Percentiles rank a stretch among this genome's conserved stretches.
Evolutionary conservation across 208 protist genomes (phyloP).

Genomic region (Crithidia brevicula): DNA sequence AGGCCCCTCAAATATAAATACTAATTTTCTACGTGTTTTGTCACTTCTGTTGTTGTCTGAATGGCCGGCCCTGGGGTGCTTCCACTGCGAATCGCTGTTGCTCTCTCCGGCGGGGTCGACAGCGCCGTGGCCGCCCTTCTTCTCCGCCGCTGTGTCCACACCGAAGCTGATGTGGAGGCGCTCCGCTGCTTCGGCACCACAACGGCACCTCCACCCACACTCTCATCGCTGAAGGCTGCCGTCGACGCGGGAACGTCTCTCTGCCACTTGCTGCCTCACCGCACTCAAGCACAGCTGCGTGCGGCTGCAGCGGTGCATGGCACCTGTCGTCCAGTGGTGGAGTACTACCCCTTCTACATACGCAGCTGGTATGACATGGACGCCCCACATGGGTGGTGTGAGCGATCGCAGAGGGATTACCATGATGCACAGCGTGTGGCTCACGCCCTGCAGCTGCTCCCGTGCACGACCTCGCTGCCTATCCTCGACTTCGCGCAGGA

Average conservation of each 20-base stretch:
- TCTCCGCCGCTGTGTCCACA: constrained; percentile 60
- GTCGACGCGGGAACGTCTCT: constrained; percentile 9
- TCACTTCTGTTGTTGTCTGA: neutral
- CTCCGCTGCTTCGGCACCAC: constrained; percentile 35
- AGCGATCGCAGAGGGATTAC: constrained; percentile 51
- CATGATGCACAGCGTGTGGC: constrained; percentile 71
- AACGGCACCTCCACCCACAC: neutral
- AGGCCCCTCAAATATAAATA: neutral
- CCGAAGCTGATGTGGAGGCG: constrained; percentile 51
- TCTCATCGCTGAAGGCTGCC: constrained; percentile 6
- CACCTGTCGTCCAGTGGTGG: constrained; percentile 11
- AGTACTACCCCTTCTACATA: constrained; percentile 63
- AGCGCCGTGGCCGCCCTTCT: constrained; percentile 75
- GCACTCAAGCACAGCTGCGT: neutral
- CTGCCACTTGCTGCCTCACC: constrained; percentile 1
- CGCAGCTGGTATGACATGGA: constrained; percentile 70
- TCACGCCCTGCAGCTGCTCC: constrained; percentile 41
- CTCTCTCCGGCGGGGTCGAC: constrained; percentile 84
- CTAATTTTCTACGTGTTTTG: neutral
- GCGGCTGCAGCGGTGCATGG: neutral
- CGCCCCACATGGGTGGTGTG: constrained; percentile 52
- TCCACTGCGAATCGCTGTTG: constrained; percentile 56
- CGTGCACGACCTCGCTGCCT: constrained; percentile 17
- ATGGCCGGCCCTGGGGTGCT: neutral
- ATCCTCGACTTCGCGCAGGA: constrained; percentile 48